Base-by-base conservation (phyloP, 805 yeast genomes). In the Zygoascus biomembranicola region DNA sequence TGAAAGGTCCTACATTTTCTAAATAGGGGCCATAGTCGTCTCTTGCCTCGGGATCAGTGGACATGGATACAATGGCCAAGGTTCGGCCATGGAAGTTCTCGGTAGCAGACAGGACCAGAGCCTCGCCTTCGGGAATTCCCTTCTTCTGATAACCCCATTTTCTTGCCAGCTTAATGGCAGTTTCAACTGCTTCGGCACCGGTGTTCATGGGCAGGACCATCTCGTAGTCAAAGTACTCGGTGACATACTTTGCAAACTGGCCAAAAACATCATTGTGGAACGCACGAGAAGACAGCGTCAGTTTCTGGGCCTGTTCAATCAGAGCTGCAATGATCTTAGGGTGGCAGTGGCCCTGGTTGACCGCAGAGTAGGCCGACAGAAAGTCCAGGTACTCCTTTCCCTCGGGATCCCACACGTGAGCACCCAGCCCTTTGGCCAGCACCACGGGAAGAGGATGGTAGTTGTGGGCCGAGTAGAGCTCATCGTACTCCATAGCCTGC, bases 141-240 rank as follows among this genome's bases (percentile, higher is more conserved):
- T 92, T 92, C 69, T 81, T 82, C 63, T 77, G 78, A 75, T 90
- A 92, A 53, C 97, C 98, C 98, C 98, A 92, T 75, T 92, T 84
- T 79, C 98, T 84, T 50, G 97, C 97, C 56, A 92, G 75, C 71
- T 92, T 92, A 67, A 92, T 76, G 31, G 87, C 96, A 43, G 97
- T 88, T 74, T 92, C 98, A 43, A 92, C 98, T 9, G 98, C 98
- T 74, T 92, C 98, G 42, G 97, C 97, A 68, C 98, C 98, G 13
- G 98, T 92, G 76, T 92, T 92, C 97, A 90, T 92, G 60, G 98
- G 98, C 67, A 92, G 75, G 10, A 92, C 92, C 85, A 82, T 84
- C 65, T 92, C 98, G 72, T 88, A 92, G 66, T 83, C 79, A 74
- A 92, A 92, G 67, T 74, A 90, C 67, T 90, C 94, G 52, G 97